Conservation (phyloP, 2,329 filamentous ascomycete genomes). For the Ceratocystis lukuohia region DNA sequence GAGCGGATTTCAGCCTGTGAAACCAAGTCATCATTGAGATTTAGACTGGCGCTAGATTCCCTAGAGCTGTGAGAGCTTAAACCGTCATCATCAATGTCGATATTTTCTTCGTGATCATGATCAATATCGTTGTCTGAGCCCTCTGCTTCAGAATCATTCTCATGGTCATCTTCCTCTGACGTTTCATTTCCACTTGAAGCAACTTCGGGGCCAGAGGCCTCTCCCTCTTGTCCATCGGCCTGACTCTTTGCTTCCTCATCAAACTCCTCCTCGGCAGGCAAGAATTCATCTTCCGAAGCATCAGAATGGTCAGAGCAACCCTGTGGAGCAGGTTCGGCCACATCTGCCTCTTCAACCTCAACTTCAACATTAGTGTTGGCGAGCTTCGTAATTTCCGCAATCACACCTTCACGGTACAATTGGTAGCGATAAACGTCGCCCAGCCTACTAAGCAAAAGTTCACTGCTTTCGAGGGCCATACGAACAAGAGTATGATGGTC, state of each 20-base stretch:
- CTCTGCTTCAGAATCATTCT: constrained; percentile 1
- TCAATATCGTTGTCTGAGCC: constrained; percentile 16
- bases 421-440: constrained; percentile 88
- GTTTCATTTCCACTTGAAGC: constrained; percentile 4
- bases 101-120: constrained; percentile 25
- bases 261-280: constrained; percentile 23
- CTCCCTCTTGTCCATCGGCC: constrained; percentile 22
- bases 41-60: constrained; percentile 37
- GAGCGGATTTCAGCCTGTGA: constrained; percentile 57
- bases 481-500: constrained; percentile 82
- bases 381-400: constrained; percentile 76
- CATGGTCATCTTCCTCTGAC: constrained; percentile 2
- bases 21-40: constrained; percentile 34
- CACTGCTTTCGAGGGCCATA: constrained; percentile 75
- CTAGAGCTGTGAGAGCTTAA: constrained; percentile 44
- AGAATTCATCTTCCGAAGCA: constrained; percentile 25
- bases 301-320: constrained; percentile 19
- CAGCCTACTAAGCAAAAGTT: constrained; percentile 71
- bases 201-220: neutral
- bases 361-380: constrained; percentile 31
- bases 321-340: constrained; percentile 20
- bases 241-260: constrained; percentile 19
- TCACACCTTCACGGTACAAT: constrained; percentile 92
- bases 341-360: constrained; percentile 23
- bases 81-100: constrained; percentile 35